Conservation (phyloP, 2,329 filamentous ascomycete species). For the Blastomyces emzantsi region DNA sequence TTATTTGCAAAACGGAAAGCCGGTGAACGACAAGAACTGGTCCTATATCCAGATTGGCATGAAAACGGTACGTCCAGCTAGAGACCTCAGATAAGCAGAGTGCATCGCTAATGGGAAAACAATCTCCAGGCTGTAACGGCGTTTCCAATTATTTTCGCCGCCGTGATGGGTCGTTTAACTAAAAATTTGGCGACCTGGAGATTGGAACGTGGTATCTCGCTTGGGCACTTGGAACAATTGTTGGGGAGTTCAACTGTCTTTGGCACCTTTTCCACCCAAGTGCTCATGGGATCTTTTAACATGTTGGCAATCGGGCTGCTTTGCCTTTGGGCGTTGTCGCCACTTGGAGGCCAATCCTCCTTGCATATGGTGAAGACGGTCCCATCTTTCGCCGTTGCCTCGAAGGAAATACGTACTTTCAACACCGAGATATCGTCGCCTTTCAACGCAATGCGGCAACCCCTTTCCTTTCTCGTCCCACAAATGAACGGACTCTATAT, state of each 20-base stretch:
- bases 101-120: not conserved
- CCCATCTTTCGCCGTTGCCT: not conserved
- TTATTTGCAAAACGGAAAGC: not conserved
- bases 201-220: conserved; percentile 10
- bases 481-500: conserved; percentile 11
- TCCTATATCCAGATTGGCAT: conserved; percentile 4
- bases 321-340: conserved; percentile 9
- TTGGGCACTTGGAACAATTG: conserved; percentile 13
- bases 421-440: conserved; percentile 11
- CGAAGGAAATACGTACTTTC: conserved; percentile 1
- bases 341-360: not conserved
- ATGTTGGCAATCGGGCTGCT: conserved; percentile 11
- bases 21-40: conserved; percentile 10
- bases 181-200: conserved; percentile 6
- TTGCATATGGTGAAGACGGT: conserved; percentile 11
- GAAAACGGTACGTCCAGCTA: conserved; percentile 10
- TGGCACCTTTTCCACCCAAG: conserved; percentile 11
- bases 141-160: conserved; percentile 13
- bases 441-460: conserved; percentile 5
- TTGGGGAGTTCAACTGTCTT: conserved; percentile 14
- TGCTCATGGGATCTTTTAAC: conserved; percentile 13
- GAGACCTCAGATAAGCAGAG: not conserved
- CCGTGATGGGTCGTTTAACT: conserved; percentile 13
- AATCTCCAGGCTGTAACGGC: conserved; percentile 10
- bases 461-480: not conserved